Percentiles rank a stretch among this genome's conserved stretches.
Conservation (phyloP, 2,329 filamentous ascomycete species). For the Stagonosporopsis vannaccii region DNA sequence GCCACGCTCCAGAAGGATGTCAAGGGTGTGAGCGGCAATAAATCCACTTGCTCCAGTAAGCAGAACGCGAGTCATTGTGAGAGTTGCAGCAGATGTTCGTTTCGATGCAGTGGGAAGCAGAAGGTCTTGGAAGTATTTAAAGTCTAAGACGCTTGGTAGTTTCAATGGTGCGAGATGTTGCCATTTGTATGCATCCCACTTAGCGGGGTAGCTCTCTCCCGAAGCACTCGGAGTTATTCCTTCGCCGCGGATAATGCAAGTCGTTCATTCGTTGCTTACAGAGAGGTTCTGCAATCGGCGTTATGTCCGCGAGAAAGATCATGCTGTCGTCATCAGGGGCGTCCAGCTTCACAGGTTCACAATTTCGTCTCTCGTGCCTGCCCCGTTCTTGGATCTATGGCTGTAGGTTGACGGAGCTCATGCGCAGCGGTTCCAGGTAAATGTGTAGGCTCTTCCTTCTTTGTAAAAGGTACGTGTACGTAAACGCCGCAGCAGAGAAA, state of each 20-base stretch:
- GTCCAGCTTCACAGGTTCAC: conserved; percentile 2
- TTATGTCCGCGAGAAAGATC: conserved; percentile 10
- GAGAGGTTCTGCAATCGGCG: conserved; percentile 3
- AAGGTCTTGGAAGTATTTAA: neutral
- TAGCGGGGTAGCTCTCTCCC: conserved; percentile 17
- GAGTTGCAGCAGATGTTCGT: neutral
- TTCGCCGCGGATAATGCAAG: conserved; percentile 18
- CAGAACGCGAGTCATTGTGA: conserved; percentile 49
- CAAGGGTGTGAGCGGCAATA: conserved; percentile 70
- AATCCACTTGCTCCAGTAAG: conserved; percentile 67
- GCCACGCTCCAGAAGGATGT: conserved; percentile 63
- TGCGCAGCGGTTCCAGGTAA: conserved; percentile 16
- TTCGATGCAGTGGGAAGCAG: neutral
- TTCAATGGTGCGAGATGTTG: conserved; percentile 10
- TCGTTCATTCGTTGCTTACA: conserved; percentile 19
- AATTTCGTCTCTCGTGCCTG: conserved; percentile 9
- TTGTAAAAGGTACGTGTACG: conserved; percentile 12
- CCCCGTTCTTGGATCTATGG: conserved; percentile 17
- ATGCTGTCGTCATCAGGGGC: conserved; percentile 12
- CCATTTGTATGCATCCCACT: conserved; percentile 19
- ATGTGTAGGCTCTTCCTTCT: conserved; percentile 11
- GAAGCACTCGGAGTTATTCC: conserved; percentile 6
- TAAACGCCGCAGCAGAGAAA: conserved; percentile 18
- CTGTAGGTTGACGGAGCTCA: conserved; percentile 5
- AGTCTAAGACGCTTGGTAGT: neutral